Percentiles rank a stretch among this genome's conserved stretches.
These are phyloP conservation scores for Hanseniaspora nectarophila DNA, from an alignment of 805 yeast genomes.

Conservation along the genomic window DNA sequence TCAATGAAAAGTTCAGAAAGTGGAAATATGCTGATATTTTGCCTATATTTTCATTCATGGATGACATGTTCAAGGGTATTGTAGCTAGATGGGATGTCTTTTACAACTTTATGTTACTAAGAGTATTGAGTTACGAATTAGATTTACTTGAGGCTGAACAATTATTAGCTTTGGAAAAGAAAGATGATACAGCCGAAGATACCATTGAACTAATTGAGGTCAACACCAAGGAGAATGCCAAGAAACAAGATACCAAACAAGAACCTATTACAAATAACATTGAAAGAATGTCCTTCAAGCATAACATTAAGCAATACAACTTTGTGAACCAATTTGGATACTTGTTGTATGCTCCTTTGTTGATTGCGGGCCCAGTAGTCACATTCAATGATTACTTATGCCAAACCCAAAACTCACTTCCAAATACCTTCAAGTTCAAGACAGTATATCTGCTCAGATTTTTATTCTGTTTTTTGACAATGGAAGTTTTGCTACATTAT, in stretches of 20 bases:
- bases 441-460: slow-evolving; percentile 56
- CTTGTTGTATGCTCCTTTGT: slow-evolving; percentile 72
- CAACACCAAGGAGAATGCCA: not conserved
- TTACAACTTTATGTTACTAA: slow-evolving; percentile 74
- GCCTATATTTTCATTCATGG: slow-evolving; percentile 32
- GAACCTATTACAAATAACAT: slow-evolving; percentile 36
- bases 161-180: not conserved
- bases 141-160: slow-evolving; percentile 42
- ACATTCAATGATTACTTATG: slow-evolving; percentile 84
- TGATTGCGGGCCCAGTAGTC: slow-evolving; percentile 88
- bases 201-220: slow-evolving; percentile 1
- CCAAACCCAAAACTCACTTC: slow-evolving; percentile 50
- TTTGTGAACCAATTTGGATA: slow-evolving; percentile 63
- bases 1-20: slow-evolving; percentile 57
- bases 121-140: slow-evolving; percentile 71
- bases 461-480: slow-evolving; percentile 58
- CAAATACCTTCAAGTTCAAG: slow-evolving; percentile 47
- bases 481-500: slow-evolving; percentile 82
- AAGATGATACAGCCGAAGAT: not conserved
- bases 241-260: slow-evolving; percentile 14
- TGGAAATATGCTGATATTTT: slow-evolving; percentile 36
- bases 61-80: slow-evolving; percentile 55
- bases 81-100: slow-evolving; percentile 92
- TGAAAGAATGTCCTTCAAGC: slow-evolving; percentile 52
- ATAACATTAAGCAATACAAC: slow-evolving; percentile 49